Evolutionary conservation across 2,329 filamentous ascomycete genomes (phyloP).

Genomic region (Phyllosticta citrichinensis): DNA sequence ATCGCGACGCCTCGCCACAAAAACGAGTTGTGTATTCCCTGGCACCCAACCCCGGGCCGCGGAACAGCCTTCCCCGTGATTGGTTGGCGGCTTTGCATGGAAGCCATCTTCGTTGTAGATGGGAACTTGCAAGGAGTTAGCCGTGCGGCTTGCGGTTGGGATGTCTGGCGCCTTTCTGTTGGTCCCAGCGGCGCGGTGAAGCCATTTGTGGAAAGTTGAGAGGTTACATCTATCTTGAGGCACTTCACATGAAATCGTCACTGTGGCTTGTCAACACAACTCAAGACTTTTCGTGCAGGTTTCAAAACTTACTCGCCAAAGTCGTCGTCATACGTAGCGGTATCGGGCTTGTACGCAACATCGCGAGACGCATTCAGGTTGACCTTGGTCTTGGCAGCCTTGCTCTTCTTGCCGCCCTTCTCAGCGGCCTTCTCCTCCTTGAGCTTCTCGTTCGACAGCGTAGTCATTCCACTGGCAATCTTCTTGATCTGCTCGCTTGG

Average conservation of each 20-base stretch:
- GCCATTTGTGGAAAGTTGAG: not conserved
- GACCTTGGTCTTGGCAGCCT: constrained; percentile 92
- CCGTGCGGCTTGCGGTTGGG: not conserved
- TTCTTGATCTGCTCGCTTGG: constrained; percentile 96
- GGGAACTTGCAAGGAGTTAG: not conserved
- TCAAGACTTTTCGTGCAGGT: not conserved
- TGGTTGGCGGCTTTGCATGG: not conserved
- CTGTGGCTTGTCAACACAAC: constrained; percentile 18
- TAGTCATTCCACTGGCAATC: constrained; percentile 76
- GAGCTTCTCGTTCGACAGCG: constrained; percentile 93
- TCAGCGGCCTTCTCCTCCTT: constrained; percentile 94
- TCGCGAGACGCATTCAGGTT: constrained; percentile 59
- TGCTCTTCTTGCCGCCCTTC: constrained; percentile 92
- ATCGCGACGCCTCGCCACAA: not conserved
- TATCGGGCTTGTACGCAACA: constrained; percentile 52
- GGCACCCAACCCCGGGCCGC: not conserved
- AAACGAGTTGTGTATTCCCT: not conserved
- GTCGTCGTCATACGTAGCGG: constrained; percentile 69
- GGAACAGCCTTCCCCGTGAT: not conserved
- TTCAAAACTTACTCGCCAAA: constrained; percentile 64
- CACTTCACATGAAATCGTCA: constrained; percentile 30
- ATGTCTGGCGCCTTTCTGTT: not conserved
- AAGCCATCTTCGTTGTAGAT: not conserved
- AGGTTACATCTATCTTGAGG: not conserved
- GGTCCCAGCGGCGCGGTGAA: not conserved